Evolutionary conservation across 805 yeast genomes (phyloP).

Genomic region (Brettanomyces anomalus): DNA sequence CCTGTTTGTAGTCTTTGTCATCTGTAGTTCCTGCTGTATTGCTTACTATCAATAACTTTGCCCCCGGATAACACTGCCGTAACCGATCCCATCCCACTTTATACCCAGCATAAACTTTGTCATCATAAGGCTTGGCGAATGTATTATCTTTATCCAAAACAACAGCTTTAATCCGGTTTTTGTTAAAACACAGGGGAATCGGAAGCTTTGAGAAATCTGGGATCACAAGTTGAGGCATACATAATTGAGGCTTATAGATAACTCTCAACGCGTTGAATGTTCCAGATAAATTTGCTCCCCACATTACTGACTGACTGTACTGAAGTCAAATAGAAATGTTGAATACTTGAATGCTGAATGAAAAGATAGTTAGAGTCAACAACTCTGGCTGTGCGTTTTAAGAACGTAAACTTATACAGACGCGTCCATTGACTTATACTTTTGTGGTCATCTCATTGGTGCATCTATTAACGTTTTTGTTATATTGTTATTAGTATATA

Average conservation of each 20-base stretch:
- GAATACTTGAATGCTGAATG: background rate
- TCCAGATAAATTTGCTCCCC: conserved; percentile 56
- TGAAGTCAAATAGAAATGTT: background rate
- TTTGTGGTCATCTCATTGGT: too few relatives aligned
- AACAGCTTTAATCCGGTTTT: conserved; percentile 52
- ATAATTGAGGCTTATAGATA: conserved; percentile 52
- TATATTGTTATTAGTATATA: too few relatives aligned
- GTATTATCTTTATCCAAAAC: conserved; percentile 95
- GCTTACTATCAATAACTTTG: conserved; percentile 66
- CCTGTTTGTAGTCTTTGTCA: conserved; percentile 53
- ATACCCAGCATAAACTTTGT: conserved; percentile 73
- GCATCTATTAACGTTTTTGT: too few relatives aligned
- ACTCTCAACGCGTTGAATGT: conserved; percentile 59
- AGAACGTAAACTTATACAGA: too few relatives aligned
- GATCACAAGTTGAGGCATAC: conserved; percentile 60
- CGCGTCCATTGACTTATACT: too few relatives aligned
- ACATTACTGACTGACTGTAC: conserved; percentile 4
- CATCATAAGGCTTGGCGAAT: conserved; percentile 77
- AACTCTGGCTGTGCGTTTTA: too few relatives aligned
- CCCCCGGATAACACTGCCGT: conserved; percentile 49
- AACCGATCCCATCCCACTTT: conserved; percentile 46
- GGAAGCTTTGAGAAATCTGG: conserved; percentile 34
- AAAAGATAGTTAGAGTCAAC: too few relatives aligned
- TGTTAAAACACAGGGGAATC: conserved; percentile 15
- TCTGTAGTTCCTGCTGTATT: conserved; percentile 90